Evolutionary conservation across 2,329 filamentous ascomycete genomes (phyloP), one percentile per base, ranked within the genome.

Genomic region (Aspergillus udagawae): DNA sequence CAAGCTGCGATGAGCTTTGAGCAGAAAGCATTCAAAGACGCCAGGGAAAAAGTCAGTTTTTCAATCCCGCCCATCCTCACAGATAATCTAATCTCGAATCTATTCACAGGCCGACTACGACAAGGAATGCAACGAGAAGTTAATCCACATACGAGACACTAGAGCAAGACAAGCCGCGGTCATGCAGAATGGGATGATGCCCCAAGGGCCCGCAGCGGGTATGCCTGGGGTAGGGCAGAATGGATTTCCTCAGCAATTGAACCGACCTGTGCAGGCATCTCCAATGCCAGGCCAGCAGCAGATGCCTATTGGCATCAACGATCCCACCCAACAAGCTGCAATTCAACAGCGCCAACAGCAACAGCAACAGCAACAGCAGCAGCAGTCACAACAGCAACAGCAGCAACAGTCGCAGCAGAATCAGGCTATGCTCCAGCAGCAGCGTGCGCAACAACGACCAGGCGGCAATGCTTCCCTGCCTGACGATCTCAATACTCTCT

Each of bases 201-300:
- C 70, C 51, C 73, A 75, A 58, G 68, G 65, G 4, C 66, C 65
- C 10, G 70, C 68, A 10, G 56, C 65, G 47, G 70, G 68, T 14
- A 71, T 72, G 62, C 58, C 63, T 49, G 68, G 70, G 35, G 64
- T 68, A 20, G 68, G 67, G 51, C 73, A 74, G 57, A 77, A 76
- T 59, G 75, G 77, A 38, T 81, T 82, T 58, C 75, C 79, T 12
- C 75, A 78, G 21, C 80, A 82, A 56, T 74, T 82, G 60, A 79
- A 78, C 54, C 78, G 77, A 54, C 79, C 72, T 25, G 78, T 82
- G 74, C 81, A 82, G 61, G 67, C 76, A 3, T 81, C 80, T 2
- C 76, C 80, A 0, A 78, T 83, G 47, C 63, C 71, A 23, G 71
- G 67, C 44, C 76, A 77, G 47, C 69, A 70, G 45, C 70, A 70